These are phyloP conservation scores for Aspergillus sp. DNA, from an alignment of 2,329 filamentous ascomycete genomes.

Conservation along the genomic window DNA sequence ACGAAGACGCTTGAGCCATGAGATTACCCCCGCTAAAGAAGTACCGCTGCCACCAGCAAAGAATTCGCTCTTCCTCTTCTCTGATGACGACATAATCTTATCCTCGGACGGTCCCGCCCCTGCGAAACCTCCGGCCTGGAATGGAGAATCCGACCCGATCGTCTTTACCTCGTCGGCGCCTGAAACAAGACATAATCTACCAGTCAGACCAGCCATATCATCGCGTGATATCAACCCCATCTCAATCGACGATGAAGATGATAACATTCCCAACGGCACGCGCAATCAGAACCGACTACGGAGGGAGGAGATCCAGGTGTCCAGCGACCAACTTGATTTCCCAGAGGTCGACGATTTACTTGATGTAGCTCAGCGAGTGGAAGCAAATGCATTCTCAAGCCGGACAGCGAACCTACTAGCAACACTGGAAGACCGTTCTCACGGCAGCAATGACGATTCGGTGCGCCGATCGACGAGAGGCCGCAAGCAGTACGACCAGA, in stretches of 20 bases:
- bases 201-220: conserved; percentile 2
- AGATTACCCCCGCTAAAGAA: conserved; percentile 13
- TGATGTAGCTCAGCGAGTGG: conserved; percentile 11
- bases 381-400: conserved; percentile 37
- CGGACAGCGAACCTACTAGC: conserved; percentile 45
- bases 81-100: conserved; percentile 31
- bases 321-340: conserved; percentile 33
- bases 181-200: conserved; percentile 18
- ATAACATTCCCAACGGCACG: not conserved
- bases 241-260: conserved; percentile 30
- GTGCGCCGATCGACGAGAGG: conserved; percentile 1
- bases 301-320: conserved; percentile 35
- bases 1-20: conserved; percentile 32
- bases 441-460: conserved; percentile 7
- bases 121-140: conserved; percentile 16
- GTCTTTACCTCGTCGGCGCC: conserved; percentile 46
- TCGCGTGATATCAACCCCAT: conserved; percentile 28
- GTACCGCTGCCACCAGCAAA: not conserved
- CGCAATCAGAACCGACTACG: not conserved
- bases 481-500: conserved; percentile 3
- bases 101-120: conserved; percentile 13
- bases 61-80: conserved; percentile 28
- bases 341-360: conserved; percentile 31
- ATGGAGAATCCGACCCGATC: conserved; percentile 43
- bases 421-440: conserved; percentile 27